Conservation (phyloP, 179 eudicot species). For the Silene noctiflora region DNA sequence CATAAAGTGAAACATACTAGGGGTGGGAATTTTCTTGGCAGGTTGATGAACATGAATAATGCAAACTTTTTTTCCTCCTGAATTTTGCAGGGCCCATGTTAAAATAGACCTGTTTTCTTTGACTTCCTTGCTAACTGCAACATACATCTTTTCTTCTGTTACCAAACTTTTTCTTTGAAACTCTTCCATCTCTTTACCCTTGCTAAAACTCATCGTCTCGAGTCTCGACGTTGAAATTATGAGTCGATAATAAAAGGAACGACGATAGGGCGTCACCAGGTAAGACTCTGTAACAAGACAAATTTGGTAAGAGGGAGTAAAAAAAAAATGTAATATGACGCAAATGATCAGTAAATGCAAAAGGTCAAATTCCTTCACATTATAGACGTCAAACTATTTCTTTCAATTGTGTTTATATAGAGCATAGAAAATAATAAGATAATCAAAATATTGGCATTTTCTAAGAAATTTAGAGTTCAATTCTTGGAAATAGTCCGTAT, state of each 20-base stretch:
- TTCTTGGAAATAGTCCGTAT: too few species aligned
- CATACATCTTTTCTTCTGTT: conserved; percentile 36
- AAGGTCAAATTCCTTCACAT: too few species aligned
- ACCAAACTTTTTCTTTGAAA: background rate
- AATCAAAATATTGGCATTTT: background rate
- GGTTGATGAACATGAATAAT: conserved; percentile 64
- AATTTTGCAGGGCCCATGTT: conserved; percentile 58
- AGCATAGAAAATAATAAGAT: background rate
- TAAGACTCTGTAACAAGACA: too few species aligned
- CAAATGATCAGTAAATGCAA: too few species aligned
- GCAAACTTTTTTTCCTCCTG: conserved; percentile 48
- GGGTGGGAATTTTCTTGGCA: background rate
- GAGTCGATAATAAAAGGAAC: background rate
- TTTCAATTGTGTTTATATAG: background rate
- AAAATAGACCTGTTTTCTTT: conserved; percentile 41
- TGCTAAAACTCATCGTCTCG: background rate
- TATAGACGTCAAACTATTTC: background rate
- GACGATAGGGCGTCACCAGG: too few species aligned
- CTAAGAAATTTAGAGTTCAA: too few species aligned
- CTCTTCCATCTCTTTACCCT: background rate
- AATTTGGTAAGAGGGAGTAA: too few species aligned
- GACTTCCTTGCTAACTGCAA: conserved; percentile 55
- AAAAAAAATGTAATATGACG: too few species aligned
- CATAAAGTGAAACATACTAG: background rate
- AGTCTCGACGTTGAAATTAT: background rate